Base-by-base conservation (phyloP, 2,329 filamentous ascomycete genomes). In the Pseudogymnoascus sp. region DNA sequence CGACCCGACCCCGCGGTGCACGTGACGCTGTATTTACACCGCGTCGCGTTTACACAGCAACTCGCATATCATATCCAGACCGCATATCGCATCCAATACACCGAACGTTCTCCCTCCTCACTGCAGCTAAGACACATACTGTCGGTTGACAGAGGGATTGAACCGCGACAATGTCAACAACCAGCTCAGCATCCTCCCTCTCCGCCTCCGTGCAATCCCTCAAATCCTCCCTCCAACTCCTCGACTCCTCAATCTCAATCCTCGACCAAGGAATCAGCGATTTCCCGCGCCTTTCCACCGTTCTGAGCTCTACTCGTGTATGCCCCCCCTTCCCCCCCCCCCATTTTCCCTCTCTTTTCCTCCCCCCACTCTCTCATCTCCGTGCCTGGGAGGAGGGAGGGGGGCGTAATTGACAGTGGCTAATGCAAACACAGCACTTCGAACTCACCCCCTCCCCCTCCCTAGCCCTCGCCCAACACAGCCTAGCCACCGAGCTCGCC, bases 401-500 rank as follows among this genome's bases (percentile, higher is more conserved):
- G n/a, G n/a, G n/a, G n/a, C n/a, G n/a, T n/a, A n/a, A n/a, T n/a
- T n/a, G n/a, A n/a, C n/a, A n/a, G 51, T 60, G 11, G 21, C 39
- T 10, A n/a, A 18, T 10, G n/a, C 23, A 5, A 1, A 4, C 18
- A 26, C 57, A 89, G 85, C 87, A 90, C 74, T 90, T 90, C 71
- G 87, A 90, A 75, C 81, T 90, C 54, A 85, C 89, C 61, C 86
- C 87, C 37, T 85, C 88, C 73, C 80, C 82, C 37, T 83, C 85
- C 63, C 80, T 90, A 14, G 79, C 80, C 66, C 77, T 82, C 68
- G 87, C 87, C 0, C 87, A 90, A 77, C 79, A 82, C 67, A 79
- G 84, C 29, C 80, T 90, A 11, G 81, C 86, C 62, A 83, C 85
- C 62, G 87, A 89, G 71, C 87, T 90, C 67, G 82, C 83, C n/a